Base-by-base conservation (phyloP, 768 basidiomycete genomes). In the Hericium erinaceus region DNA sequence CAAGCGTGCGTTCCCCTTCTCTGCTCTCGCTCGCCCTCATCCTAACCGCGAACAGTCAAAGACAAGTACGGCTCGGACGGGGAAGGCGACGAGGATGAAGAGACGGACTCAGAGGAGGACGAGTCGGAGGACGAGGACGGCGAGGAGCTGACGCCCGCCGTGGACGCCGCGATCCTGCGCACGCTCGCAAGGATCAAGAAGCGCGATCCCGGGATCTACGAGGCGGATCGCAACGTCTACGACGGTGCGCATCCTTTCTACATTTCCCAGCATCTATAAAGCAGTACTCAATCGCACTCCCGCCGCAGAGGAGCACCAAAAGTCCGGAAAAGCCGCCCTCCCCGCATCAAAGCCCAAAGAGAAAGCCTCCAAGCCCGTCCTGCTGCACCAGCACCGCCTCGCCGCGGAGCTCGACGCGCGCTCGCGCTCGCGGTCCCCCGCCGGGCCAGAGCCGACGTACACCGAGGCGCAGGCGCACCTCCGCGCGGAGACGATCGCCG, bases 121-220 rank as follows among this genome's bases (percentile, higher is more conserved):
- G 90, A 92, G 64, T 83, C 83, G 2, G 95, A 98, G 67, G 95
- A 98, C 68, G 90, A 94, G 66, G 89, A 95, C 57, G 97, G 94
- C 13, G 92, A 92, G 64, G 91, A 98, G 68, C 80, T 98, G 53
- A 98, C 95, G 0, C 93, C 94, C 4, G 86, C 85, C 0, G 82
- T 98, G 52, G 95, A 98, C 65, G 97, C 85, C 48, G 97, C 97
- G 18, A 97, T 98, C 64, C 77, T 98, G 41, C 78, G 92, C 51
- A 98, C 93, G 1, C 76, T 99, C 9, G 90, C 87, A 0, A 80
- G 85, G 64, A 97, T 98, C 56, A 82, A 82, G 68, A 78, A 79
- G 55, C 87, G 80, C 63, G 92, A 95, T 67, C 92, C 94, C 0
- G 79, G 74, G 0, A 95, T 99, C 33, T 98, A 99, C 65, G 77